Conservation (phyloP, 495 filamentous ascomycete species). For the Penicillium manginii region DNA sequence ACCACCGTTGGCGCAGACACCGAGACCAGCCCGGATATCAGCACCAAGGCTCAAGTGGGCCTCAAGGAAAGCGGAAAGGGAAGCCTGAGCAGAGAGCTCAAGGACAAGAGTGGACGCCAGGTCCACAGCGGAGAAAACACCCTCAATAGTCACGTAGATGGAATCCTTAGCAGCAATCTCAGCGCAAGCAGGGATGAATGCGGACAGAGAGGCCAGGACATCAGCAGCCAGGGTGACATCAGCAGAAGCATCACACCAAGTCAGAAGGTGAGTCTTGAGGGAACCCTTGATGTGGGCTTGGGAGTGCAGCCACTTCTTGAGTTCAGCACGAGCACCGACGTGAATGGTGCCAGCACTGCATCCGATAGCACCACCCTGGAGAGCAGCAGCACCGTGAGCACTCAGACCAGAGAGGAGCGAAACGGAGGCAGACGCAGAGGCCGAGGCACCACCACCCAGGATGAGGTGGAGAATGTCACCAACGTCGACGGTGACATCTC, state of each 20-base stretch:
- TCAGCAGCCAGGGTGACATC: constrained; percentile 27
- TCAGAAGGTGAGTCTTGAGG: constrained; percentile 34
- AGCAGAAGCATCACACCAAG: constrained; percentile 34
- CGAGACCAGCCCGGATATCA: constrained; percentile 39
- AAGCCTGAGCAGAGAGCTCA: constrained; percentile 33
- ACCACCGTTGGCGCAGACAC: constrained; percentile 45
- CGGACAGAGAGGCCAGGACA: constrained; percentile 33
- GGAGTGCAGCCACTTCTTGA: constrained; percentile 39
- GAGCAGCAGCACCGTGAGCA: constrained; percentile 44
- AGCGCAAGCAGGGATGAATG: constrained; percentile 44
- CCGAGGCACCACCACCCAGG: constrained; percentile 27
- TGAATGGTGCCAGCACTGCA: constrained; percentile 38
- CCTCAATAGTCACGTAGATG: constrained; percentile 44
- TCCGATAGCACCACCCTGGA: constrained; percentile 45
- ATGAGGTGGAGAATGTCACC: constrained; percentile 24
- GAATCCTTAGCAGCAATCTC: constrained; percentile 43
- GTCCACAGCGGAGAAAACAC: constrained; percentile 40
- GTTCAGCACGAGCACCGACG: constrained; percentile 32
- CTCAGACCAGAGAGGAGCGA: constrained; percentile 36
- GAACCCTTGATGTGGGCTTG: constrained; percentile 31
- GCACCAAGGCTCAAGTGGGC: constrained; percentile 28
- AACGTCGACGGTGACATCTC: constrained; percentile 25
- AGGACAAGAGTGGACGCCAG: constrained; percentile 39
- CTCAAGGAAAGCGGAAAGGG: constrained; percentile 37
- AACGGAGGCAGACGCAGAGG: constrained; percentile 22